Evolutionary conservation across 805 yeast species (phyloP).

Genomic region (Scheffersomyces coipomensis): DNA sequence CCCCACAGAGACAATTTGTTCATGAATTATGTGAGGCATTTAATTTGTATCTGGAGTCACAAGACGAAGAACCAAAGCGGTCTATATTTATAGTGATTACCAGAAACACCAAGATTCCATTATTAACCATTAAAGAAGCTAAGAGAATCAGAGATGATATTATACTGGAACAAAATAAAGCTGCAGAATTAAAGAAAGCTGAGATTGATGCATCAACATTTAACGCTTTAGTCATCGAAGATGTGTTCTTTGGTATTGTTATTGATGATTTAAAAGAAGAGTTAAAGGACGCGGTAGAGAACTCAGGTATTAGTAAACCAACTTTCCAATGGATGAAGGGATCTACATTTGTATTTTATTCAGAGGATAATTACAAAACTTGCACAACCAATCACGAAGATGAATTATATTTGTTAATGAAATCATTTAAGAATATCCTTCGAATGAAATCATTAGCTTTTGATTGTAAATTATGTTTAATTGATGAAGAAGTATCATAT

Average conservation of each 20-base stretch:
- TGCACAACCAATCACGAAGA: conserved; percentile 39
- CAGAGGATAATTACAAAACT: conserved; percentile 29
- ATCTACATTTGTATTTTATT: conserved; percentile 39
- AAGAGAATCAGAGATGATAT: conserved; percentile 22
- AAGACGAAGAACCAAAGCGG: conserved; percentile 78
- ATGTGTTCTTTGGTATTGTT: conserved; percentile 53
- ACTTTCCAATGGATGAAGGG: conserved; percentile 41
- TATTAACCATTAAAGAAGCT: conserved; percentile 45
- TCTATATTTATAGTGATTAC: conserved; percentile 59
- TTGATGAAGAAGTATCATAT: conserved; percentile 27
- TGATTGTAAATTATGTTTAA: conserved; percentile 45
- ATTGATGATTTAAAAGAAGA: conserved; percentile 40
- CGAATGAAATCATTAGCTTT: conserved; percentile 46
- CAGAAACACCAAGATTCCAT: conserved; percentile 37
- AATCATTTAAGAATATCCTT: conserved; percentile 29
- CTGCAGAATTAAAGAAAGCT: conserved; percentile 17
- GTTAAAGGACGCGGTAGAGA: conserved; percentile 20
- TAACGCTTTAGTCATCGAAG: conserved; percentile 57
- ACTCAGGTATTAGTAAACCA: conserved; percentile 13
- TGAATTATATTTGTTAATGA: conserved; percentile 41
- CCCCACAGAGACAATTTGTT: conserved; percentile 66
- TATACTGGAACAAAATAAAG: conserved; percentile 16
- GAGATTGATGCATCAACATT: conserved; percentile 30
- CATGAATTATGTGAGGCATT: conserved; percentile 65
- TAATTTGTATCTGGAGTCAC: conserved; percentile 65